Conservation (phyloP, 2,329 filamentous ascomycete genomes). For the Fusarium acutatum region DNA sequence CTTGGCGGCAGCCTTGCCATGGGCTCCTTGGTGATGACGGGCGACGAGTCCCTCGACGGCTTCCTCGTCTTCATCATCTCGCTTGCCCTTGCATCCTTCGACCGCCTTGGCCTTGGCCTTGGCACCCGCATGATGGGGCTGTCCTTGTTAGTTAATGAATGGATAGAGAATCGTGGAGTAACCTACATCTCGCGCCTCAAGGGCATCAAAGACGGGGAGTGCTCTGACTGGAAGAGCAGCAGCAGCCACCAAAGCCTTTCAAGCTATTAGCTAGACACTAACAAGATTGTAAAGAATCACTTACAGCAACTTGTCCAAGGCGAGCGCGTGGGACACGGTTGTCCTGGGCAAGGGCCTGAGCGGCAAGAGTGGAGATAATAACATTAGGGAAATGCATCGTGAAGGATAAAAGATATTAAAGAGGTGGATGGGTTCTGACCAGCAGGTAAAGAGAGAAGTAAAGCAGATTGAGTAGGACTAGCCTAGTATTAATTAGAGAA, state of each 20-base stretch:
- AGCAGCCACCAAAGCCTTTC: slow-evolving; percentile 2
- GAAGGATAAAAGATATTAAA: neutral
- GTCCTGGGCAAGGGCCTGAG: slow-evolving; percentile 11
- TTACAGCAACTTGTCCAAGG: neutral
- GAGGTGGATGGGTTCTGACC: neutral
- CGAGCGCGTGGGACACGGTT: neutral
- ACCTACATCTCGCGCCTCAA: slow-evolving; percentile 8
- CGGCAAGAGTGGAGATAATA: slow-evolving; percentile 6
- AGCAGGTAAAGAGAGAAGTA: neutral
- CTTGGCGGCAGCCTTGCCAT: neutral
- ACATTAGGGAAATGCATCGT: slow-evolving; percentile 15
- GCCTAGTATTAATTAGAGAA: neutral
- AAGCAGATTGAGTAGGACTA: neutral
- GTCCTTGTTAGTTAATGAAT: neutral
- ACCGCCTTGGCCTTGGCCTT: neutral
- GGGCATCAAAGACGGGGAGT: neutral
- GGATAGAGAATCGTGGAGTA: accelerated
- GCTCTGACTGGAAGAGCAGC: slow-evolving; percentile 11
- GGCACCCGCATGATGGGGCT: neutral
- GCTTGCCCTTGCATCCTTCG: neutral
- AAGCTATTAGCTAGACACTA: neutral
- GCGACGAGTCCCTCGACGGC: neutral
- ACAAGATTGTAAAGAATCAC: accelerated
- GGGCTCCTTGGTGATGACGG: neutral
- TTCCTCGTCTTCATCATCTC: neutral